Base-by-base conservation (phyloP, 192 early-diverging fungal species). In the Backusella liffmaniae region DNA sequence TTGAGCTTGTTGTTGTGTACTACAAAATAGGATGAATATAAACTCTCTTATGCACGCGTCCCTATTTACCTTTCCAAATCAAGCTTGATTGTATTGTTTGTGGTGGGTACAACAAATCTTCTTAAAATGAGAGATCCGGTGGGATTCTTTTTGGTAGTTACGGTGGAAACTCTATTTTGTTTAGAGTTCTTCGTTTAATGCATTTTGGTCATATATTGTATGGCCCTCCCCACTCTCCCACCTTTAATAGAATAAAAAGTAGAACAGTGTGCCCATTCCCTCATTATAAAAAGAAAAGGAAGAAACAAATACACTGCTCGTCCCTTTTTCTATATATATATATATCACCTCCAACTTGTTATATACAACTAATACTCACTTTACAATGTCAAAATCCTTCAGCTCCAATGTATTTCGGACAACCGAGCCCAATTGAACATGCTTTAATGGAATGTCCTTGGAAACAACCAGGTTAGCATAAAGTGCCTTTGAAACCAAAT, bases 331-430 rank as follows among this genome's bases (percentile, higher is more conserved):
- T 44, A 3, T 44, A 10, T 44, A 44, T 26, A 26, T 26, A 26
- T 5, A 32, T 66, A 30, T 12, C 18, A 70, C 49, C 9, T 39
- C 37, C 37, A 39, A 39, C 10, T 10, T 39, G 10, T 10, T 18
- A 18, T 74, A 41, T 69, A 8, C 42, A 30, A 30, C n/a, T 56
- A 29, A 29, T 53, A 73, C 76, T 70, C 85, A 86, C 88, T 79
- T 82, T 67, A 89, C 73, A 59, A 88, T 85, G 5, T 81, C 82
- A 81, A 85, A 90, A 53, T 80, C 80, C 66, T 86, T 80, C 0
- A 79, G 65, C 30, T 87, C 84, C 67, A 90, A 56, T 4, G 81
- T 84, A 1, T 80, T 78, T 67, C 80, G 73, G 1, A 87, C 79
- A 42, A 77, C 70, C 23, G 80, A 79, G 16, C 80, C 84, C 9